Conservation (phyloP, 768 basidiomycete species). For the Steccherinum ochraceum region DNA sequence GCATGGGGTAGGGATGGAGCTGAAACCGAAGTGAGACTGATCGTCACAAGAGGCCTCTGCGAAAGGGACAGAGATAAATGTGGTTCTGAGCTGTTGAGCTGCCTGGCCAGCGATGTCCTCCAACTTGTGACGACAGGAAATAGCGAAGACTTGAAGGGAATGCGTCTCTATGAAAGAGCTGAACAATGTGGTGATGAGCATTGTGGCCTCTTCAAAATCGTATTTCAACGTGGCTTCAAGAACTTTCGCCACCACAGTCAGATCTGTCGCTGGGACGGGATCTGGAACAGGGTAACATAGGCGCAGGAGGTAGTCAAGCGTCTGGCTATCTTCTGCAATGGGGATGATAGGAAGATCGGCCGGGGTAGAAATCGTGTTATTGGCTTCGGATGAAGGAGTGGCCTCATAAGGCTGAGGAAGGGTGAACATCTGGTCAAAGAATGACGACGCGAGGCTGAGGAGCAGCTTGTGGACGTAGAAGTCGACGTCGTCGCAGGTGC, state of each 20-base stretch:
- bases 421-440: slow-evolving; percentile 27
- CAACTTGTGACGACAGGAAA: background rate
- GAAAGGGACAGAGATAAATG: too few relatives aligned
- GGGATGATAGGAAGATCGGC: background rate
- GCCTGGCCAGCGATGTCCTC: background rate
- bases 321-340: background rate
- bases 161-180: background rate
- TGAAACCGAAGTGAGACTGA: too few relatives aligned
- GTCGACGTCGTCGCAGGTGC: slow-evolving; percentile 42
- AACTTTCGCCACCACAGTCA: background rate
- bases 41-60: too few relatives aligned
- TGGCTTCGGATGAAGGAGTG: background rate
- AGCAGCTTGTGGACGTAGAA: slow-evolving; percentile 31
- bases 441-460: slow-evolving; percentile 28
- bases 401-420: slow-evolving; percentile 18
- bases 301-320: slow-evolving; percentile 14
- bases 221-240: background rate
- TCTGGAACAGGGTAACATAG: slow-evolving; percentile 13
- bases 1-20: background rate
- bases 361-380: background rate
- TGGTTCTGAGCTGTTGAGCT: background rate
- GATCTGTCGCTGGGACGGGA: background rate
- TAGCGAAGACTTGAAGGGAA: background rate
- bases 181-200: background rate
- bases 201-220: background rate